Base-by-base conservation (phyloP, 805 yeast species). In the Wilhelminamyces savonicus region DNA sequence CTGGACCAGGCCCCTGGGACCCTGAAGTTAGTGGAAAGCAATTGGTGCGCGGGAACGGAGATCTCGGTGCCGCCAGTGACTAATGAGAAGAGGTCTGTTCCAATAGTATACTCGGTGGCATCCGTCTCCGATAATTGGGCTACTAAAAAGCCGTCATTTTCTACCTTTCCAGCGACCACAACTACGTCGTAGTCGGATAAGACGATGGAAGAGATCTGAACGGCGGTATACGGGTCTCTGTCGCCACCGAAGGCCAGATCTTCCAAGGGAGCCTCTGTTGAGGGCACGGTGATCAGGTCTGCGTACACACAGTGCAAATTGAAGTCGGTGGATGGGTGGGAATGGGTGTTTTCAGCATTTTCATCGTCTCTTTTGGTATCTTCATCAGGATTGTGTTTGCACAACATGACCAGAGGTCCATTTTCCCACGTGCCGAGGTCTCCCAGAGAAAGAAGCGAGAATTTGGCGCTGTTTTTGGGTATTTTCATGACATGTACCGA, bases 1-100 rank as follows among this genome's bases (percentile, higher is more conserved):
- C 84, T 75, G 29, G 78, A 73, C 75, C 78, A 73, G 0, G 77
- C 72, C 4, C 75, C 68, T 3, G 73, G 69, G 16, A 76, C 55
- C n/a, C 67, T 52, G 16, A 81, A 46, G 37, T 66, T 71, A 3
- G 64, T 58, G 5, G 67, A 50, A 3, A 76, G 52, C 5, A 76
- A 66, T 15, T 68, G 51, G 26, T 56, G 57, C 1, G 58, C 50
- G 0, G 74, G 74, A 6, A 72, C 39, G 0, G 69, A 47, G 2
- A 69, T 39, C 24, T 60, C 59, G 13, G 59, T 62, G 2, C 46
- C 44, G 4, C 71, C 64, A 26, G 53, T 43, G n/a, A 67, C 47
- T 15, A 71, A 48, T 5, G 54, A 50, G 53, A 60, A 56, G 28
- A 66, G 36, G 35, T 57, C 56, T 2, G 45, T 31, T 12, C 39